Evolutionary conservation across 2,329 filamentous ascomycete species (phyloP).

Genomic region (Mariannaea elegans): DNA sequence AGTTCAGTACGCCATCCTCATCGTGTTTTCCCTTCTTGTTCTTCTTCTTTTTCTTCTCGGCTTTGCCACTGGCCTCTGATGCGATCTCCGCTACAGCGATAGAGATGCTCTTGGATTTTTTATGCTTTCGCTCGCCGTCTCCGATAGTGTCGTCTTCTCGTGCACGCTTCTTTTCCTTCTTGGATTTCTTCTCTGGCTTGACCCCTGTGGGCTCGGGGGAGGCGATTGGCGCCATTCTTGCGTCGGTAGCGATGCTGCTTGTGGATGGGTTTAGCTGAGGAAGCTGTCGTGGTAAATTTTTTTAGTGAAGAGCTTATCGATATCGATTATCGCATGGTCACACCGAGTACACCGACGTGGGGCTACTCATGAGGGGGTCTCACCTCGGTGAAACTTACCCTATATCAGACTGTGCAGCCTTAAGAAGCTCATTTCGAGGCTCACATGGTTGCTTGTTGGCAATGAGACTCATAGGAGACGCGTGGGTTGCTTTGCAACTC

Average conservation of each 20-base stretch:
- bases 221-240: constrained; percentile 46
- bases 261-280: constrained; percentile 20
- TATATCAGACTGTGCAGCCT: too few species aligned
- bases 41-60: constrained; percentile 46
- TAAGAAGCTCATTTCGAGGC: too few species aligned
- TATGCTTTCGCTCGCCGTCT: constrained; percentile 56
- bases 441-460: too few species aligned
- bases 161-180: constrained; percentile 56
- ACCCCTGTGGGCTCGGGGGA: constrained; percentile 41
- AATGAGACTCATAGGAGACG: too few species aligned
- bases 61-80: constrained; percentile 43
- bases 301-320: constrained; percentile 35
- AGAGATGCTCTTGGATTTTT: constrained; percentile 59
- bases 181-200: constrained; percentile 52
- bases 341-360: constrained; percentile 34
- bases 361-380: background rate
- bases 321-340: constrained; percentile 12
- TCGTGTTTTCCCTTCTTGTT: constrained; percentile 40
- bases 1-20: constrained; percentile 17
- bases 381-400: background rate
- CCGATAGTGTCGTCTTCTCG: constrained; percentile 53
- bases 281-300: constrained; percentile 33
- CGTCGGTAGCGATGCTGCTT: constrained; percentile 22
- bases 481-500: too few species aligned
- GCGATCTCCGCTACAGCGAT: constrained; percentile 29